phyloP scores from a whole-genome alignment of 208 protist genomes.

The Blechomonas ayalai region DNA sequence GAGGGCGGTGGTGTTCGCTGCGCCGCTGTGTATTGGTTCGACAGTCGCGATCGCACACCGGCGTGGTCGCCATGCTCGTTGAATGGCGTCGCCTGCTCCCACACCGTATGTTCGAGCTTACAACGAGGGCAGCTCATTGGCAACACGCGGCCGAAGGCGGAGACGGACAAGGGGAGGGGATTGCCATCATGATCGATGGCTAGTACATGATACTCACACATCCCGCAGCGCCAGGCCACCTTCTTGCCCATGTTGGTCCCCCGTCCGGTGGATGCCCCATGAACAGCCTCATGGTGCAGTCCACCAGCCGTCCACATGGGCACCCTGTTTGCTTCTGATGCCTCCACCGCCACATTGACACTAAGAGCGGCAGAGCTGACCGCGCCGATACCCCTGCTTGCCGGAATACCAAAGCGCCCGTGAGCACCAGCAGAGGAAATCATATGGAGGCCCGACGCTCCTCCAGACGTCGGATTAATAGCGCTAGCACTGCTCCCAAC shows the following conservation, averaged over 20 bases:
- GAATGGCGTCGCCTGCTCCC: conserved; percentile 61
- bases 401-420: too few species aligned
- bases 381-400: too few species aligned
- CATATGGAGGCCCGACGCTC: too few species aligned
- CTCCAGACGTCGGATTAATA: too few species aligned
- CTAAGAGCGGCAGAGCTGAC: too few species aligned
- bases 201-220: conserved; percentile 75
- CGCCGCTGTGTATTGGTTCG: conserved; percentile 47
- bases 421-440: too few species aligned
- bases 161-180: conserved; percentile 51
- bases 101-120: conserved; percentile 59
- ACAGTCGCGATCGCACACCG: conserved; percentile 63
- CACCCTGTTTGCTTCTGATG: too few species aligned
- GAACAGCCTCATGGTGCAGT: too few species aligned
- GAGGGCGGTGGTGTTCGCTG: not conserved
- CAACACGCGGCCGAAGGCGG: conserved; percentile 57
- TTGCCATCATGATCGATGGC: conserved; percentile 75
- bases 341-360: too few species aligned
- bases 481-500: too few species aligned
- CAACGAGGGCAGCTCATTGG: conserved; percentile 76
- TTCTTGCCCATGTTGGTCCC: conserved; percentile 8
- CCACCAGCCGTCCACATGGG: too few species aligned
- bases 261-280: conserved; percentile 1
- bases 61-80: conserved; percentile 60
- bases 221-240: conserved; percentile 69